Evolutionary conservation across 2,329 filamentous ascomycete genomes (phyloP), one percentile per base, ranked within the genome.

Genomic region (Blastomyces parvus): DNA sequence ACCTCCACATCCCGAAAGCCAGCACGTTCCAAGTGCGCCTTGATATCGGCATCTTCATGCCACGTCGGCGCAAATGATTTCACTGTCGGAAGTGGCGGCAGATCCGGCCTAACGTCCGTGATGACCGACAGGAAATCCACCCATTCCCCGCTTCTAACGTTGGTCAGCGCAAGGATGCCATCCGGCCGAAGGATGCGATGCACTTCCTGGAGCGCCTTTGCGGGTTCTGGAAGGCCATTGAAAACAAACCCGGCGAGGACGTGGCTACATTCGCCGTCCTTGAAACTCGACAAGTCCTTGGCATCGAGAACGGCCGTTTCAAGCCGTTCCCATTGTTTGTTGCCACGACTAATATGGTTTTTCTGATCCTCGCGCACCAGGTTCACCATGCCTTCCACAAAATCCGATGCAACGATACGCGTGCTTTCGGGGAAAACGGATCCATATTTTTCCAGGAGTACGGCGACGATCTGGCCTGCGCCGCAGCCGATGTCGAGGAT

Each of bases 381-480:
- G 40, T 61, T 52, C 4, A 42, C 44, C 46, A 61, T 61, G 19
- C 59, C 59, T n/a, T 61, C 46, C 19, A 53, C 59, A 38, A 61
- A 52, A 38, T 61, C 59, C 17, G 46, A 53, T 19, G 59, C 46
- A 42, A 61, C 25, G 19, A 61, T 53, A 17, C 46, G 59, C 27
- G 46, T 14, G 9, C 17, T 40, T 27, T 52, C 33, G 2, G 59
- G 59, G 1, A 53, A 30, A 14, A 33, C 14, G n/a, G 44, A n/a
- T n/a, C 3, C 9, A 40, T 61, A 44, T 25, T 22, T 61, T n/a
- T 61, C 46, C 30, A 61, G 27, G 46, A 61, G 40, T 19, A 40
- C 4, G 9, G 27, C 7, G 44, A 53, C 33, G 8, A 61, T 50
- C 19, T 50, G 44, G 30, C 46, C 59, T 1, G 44, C 59, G 25